Evolutionary conservation across 805 yeast species (phyloP), one percentile per base, ranked within the genome.

Genomic region (Cyberlindnera bimundalis): DNA sequence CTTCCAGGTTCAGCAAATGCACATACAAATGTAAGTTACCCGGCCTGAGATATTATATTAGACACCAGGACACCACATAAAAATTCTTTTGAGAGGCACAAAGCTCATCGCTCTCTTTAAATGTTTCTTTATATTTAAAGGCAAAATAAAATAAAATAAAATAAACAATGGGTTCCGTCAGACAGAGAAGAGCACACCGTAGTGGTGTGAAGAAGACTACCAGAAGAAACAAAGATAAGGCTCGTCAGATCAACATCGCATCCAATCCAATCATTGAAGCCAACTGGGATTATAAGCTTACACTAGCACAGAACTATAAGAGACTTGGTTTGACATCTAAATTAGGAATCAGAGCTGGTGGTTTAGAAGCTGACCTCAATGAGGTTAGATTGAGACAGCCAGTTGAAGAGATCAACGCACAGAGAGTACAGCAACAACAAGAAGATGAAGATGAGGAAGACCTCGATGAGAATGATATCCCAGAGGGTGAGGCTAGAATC

Each of bases 231-330:
- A 87, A 87, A 59, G 90, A 84, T 56, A 79, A 75, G 54, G 81
- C 79, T 52, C 75, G 84, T 58, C 73, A 81, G 51, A 67, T 81
- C 44, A 79, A 79, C 46, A 77, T 85, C 24, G 71, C 72, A 35
- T 71, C 85, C 0, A 87, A 88, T 58, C 85, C 95, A 2, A 76
- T 93, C 47, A 84, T 93, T 47, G 95, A 88, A 5, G 85, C 79
- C 25, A 76, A 89, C 61, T 93, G 99, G 99, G 96, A 93, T 64
- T 75, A 79, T 44, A 74, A 76, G 11, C 70, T 82, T 42, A 90
- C 98, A 0, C 66, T 90, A 45, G 73, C 79, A 38, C 98, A 93
- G 60, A 93, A 93, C 62, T 91, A 93, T 65, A 81, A 81, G 53
- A 78, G 71, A 48, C 66, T 93, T 21, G 99, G 99, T 3, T 68